Base-by-base conservation (phyloP, 768 basidiomycete genomes). In the Mycena haematopus region DNA sequence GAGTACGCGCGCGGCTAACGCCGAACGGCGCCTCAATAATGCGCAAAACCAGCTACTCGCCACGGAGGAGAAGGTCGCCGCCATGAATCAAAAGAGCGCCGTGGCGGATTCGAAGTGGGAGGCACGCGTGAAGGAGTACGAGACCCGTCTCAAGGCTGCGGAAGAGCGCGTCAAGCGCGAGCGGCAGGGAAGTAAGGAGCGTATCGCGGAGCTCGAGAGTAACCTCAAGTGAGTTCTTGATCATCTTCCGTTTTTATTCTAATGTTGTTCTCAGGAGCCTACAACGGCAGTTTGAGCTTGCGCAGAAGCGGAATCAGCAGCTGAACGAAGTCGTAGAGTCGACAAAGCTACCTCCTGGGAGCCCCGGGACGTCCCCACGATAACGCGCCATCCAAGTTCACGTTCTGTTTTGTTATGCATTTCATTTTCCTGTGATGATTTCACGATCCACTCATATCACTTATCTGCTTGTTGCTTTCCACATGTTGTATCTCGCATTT, bases 91-190 rank as follows among this genome's bases (percentile, higher is more conserved):
- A 76, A 91, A 88, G 79, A 91, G 83, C 38, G 78, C 81, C 0
- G 79, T 78, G 0, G 90, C 92, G 0, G 95, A 97, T 68, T 79
- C 78, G 55, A 96, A 96, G 75, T 99, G 96, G 95, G 95, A 96
- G 70, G 93, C 90, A 0, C 82, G 96, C n/a, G 92, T 99, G 47
- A 90, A 89, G 74, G 96, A 99, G 75, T 95, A 96, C 69, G 94
- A 97, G 76, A 73, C 85, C 15, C 78, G 92, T 19, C 71, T 95
- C 65, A 89, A 88, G 73, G 86, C 88, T 0, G 93, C 93, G 0
- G 93, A 95, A 70, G 96, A 99, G 80, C 89, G 88, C 72, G 87
- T 94, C 66, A 98, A 98, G 82, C 82, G 93, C 57, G 95, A 96
- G 79, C 81, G 92, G 62, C 96, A 98, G 70, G 97, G 96, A 4